Evolutionary conservation across 306 rosid genomes (phyloP), one percentile per base, ranked within the genome.

Genomic region (Ammopiptanthus mongolicus): DNA sequence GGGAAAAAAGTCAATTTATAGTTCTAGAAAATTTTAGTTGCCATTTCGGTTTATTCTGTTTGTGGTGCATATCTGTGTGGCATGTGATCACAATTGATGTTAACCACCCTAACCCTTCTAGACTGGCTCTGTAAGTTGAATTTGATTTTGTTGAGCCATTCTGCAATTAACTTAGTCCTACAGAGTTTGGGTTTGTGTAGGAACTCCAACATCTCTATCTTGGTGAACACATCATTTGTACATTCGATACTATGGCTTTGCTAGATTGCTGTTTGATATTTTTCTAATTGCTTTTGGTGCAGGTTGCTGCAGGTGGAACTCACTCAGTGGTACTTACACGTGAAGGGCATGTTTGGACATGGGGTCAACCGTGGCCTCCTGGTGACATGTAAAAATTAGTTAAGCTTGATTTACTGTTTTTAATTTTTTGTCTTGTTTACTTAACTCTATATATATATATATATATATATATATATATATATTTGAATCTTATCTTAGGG

Each of bases 361-460:
- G 99, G 99, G 99, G 99, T 84, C 99, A 96, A 71, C 99, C 98
- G 11, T 96, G 99, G 99, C 99, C 99, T 66, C 99, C 99, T 8
- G 99, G 99, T 61, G 98, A 96, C 85, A 96, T 96, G 99, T 96
- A 90, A 69, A 64, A 21, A 69, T 8, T 75, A 44, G 28, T 74
- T 69, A 29, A 36, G 47, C 81, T 71, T 72, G 3, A 56, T 73
- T 17, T 11, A 34, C 33, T 33, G 39, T 65, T 53, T 67, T 63
- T 62, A 0, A n/a, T n/a, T 60, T 15, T 71, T 36, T 1, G 33
- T 62, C 53, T 80, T 39, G 6, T 73, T 68, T 51, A 29, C 37
- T 11, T 63, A 71, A 63, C 34, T 36, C 23, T 33, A 8, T 21
- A 37, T 37, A n/a, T n/a, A n/a, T n/a, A n/a, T n/a, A n/a, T n/a